Percentiles rank a stretch among this genome's conserved stretches.
These are phyloP conservation scores for Rhodotorula taiwanensis DNA, from an alignment of 768 basidiomycete species.

Conservation along the genomic window DNA sequence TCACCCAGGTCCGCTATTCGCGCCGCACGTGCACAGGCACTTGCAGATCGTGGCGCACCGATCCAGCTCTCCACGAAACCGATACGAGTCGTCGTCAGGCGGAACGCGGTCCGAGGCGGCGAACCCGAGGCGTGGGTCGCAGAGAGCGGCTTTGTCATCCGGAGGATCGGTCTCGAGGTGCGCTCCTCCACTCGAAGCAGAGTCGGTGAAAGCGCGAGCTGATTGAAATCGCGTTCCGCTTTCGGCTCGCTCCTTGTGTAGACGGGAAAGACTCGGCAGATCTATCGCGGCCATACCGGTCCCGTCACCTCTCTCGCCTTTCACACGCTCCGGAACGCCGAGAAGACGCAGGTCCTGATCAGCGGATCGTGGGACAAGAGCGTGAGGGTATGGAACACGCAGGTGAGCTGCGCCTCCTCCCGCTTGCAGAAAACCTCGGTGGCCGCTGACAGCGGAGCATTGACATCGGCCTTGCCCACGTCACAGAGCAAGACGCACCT, in stretches of 20 bases:
- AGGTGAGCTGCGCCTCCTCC: constrained; percentile 48
- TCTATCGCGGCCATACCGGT: constrained; percentile 76
- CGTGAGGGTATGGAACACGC: constrained; percentile 76
- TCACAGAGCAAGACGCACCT: constrained; percentile 62
- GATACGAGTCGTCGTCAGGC: constrained; percentile 53
- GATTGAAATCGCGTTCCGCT: constrained; percentile 20
- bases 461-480: no score
- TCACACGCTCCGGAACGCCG: constrained; percentile 42
- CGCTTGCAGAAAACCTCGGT: no score
- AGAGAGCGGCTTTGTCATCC: constrained; percentile 69
- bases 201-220: no score
- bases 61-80: constrained; percentile 70
- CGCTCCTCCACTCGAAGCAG: no score
- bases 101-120: constrained; percentile 22
- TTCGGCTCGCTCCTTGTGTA: constrained; percentile 42
- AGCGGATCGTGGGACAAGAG: constrained; percentile 98
- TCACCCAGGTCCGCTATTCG: constrained; percentile 52
- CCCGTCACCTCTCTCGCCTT: constrained; percentile 82
- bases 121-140: constrained; percentile 74
- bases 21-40: constrained; percentile 59
- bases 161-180: constrained; percentile 73
- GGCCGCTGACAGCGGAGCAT: no score
- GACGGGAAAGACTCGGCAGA: constrained; percentile 70
- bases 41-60: constrained; percentile 67
- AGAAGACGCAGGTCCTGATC: constrained; percentile 57